Conservation (phyloP, 2,329 filamentous ascomycete genomes). For the Aspergillus eucalypticola region DNA sequence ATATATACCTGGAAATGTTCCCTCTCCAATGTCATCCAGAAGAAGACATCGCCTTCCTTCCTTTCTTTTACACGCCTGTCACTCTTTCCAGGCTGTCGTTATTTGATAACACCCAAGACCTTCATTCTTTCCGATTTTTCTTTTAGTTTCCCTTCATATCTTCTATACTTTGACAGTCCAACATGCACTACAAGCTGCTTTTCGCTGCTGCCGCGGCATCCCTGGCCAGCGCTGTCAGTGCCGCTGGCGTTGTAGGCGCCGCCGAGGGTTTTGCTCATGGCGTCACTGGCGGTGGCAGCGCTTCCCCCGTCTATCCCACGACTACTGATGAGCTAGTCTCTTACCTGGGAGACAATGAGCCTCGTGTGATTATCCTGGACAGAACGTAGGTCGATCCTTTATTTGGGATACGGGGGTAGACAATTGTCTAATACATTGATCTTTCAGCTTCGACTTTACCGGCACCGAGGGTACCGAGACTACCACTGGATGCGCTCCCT, state of each 20-base stretch:
- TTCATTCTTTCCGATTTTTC: background rate
- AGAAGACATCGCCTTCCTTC: background rate
- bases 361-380: conserved; percentile 57
- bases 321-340: conserved; percentile 58
- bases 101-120: background rate
- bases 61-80: background rate
- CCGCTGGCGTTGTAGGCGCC: conserved; percentile 27
- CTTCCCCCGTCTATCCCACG: conserved; percentile 55
- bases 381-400: conserved; percentile 14
- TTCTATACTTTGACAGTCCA: background rate
- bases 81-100: background rate
- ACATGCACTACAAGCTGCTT: conserved; percentile 18
- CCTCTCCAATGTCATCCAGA: background rate
- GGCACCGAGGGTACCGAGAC: conserved; percentile 43
- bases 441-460: conserved; percentile 20
- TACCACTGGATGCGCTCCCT: conserved; percentile 59
- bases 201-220: conserved; percentile 11
- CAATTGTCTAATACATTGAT: background rate
- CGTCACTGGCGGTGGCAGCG: conserved; percentile 62
- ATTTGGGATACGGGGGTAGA: background rate
- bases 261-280: conserved; percentile 55
- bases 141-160: background rate
- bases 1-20: background rate
- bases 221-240: conserved; percentile 12
- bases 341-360: conserved; percentile 57